Base-by-base conservation (phyloP, 768 basidiomycete genomes). In the Russula olivacea region DNA sequence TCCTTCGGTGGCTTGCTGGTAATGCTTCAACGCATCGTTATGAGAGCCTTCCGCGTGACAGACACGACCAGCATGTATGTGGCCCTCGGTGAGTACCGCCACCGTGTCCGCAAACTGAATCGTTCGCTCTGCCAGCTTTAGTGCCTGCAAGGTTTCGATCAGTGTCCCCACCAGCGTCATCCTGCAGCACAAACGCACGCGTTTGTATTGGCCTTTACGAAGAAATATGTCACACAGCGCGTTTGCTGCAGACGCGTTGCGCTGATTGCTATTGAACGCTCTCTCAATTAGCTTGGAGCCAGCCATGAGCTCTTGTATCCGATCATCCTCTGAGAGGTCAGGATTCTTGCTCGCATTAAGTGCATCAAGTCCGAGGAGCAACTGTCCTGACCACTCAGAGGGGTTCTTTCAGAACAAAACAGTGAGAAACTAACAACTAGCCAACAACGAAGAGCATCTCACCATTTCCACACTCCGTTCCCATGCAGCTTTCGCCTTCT, bases 91-190 rank as follows among this genome's bases (percentile, higher is more conserved):
- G 32, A 95, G 79, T 17, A 96, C 77, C 0, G 90, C 81, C 36
- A 92, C 78, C 0, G 90, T 93, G 69, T 98, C 96, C 0, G 95
- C 89, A 70, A 91, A 97, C 71, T 98, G 94, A 45, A 98, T 86
- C 0, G 94, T 89, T 56, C 94, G 83, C 70, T 98, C 97, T 25
- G 93, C 94, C 21, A 98, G 78, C 77, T 98, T 99, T 49, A 96
- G 73, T 0, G 93, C 92, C 86, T 93, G 59, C 1, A 58, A 23
- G 21, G 57, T 49, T 21, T 53, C 28, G 28, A 32, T 66, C 17
- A 58, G 60, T 28, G 45, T 21, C 30, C 17, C 43, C 28, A 3
- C n/a, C 6, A 19, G 34, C 17, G 41, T 11, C 28, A 48, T 25
- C 32, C 15, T 9, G 11, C 17, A 9, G 53, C 21, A 43, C n/a